A percentile compares a stretch with the other conserved stretches of the same genome.
phyloP scores from a whole-genome alignment of 306 rosid species.

The Trifolium repens region DNA sequence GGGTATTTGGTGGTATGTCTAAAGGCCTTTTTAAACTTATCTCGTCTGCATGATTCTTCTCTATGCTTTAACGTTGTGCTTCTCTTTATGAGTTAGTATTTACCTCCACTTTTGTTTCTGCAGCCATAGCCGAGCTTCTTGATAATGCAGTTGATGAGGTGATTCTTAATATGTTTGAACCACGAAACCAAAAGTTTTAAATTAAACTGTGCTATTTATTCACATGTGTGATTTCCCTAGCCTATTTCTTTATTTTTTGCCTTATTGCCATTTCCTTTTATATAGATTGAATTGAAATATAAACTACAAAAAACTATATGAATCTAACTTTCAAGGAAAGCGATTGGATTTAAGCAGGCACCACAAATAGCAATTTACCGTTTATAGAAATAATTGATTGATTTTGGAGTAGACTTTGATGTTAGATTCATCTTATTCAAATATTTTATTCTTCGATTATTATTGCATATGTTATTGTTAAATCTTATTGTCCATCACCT shows the following conservation, averaged over 20 bases:
- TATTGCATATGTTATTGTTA: constrained; percentile 9
- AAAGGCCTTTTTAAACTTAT: constrained; percentile 8
- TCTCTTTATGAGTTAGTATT: constrained; percentile 20
- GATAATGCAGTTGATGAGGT: constrained; percentile 95
- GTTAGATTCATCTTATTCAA: constrained; percentile 3
- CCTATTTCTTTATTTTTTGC: not conserved
- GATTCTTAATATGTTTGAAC: constrained; percentile 23
- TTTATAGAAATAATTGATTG: not conserved
- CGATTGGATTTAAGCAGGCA: constrained; percentile 12
- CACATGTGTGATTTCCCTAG: not conserved
- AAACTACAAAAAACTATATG: constrained; percentile 8
- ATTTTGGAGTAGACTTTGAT: constrained; percentile 11
- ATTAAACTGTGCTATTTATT: not conserved
- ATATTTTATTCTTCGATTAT: constrained; percentile 16
- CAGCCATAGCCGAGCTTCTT: constrained; percentile 82
- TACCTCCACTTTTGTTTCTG: constrained; percentile 35
- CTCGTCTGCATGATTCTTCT: constrained; percentile 19
- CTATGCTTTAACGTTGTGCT: not conserved
- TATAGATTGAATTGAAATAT: constrained; percentile 15
- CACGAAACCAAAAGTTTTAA: not conserved
- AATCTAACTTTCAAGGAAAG: not conserved
- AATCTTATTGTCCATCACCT: constrained; percentile 1
- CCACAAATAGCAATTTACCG: not conserved
- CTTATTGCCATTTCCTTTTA: not conserved
- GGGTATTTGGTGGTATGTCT: constrained; percentile 84